These are phyloP conservation scores for Annulohypoxylon maeteangense DNA, from an alignment of 495 filamentous ascomycete species.

Conservation along the genomic window DNA sequence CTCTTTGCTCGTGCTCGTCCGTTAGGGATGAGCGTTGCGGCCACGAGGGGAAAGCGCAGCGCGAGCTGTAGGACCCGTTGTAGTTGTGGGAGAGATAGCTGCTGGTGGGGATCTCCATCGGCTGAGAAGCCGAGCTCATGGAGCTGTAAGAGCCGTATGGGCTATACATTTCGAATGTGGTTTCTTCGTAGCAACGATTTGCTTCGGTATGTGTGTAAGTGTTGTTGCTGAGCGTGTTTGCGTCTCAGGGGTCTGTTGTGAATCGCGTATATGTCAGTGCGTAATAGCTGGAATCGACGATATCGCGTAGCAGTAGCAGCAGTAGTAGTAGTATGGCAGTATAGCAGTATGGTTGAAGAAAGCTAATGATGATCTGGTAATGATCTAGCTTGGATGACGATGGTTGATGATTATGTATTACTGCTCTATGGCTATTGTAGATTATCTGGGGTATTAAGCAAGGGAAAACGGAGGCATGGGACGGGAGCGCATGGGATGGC, in stretches of 20 bases:
- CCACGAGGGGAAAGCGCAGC: slow-evolving; percentile 64
- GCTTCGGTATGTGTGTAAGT: not conserved
- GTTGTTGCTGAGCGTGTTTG: not conserved
- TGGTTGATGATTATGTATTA: slow-evolving; percentile 41
- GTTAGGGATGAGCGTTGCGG: slow-evolving; percentile 57
- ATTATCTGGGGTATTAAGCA: slow-evolving; percentile 37
- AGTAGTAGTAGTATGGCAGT: too few species aligned
- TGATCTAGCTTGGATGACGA: slow-evolving; percentile 19
- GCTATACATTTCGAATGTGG: slow-evolving; percentile 54
- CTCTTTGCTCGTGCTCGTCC: slow-evolving; percentile 52
- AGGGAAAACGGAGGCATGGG: slow-evolving; percentile 37
- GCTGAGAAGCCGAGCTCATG: slow-evolving; percentile 55
- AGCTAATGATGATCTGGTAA: not conserved
- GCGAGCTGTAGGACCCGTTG: slow-evolving; percentile 49
- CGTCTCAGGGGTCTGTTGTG: not conserved
- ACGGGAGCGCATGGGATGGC: slow-evolving; percentile 41
- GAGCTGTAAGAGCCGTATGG: slow-evolving; percentile 59
- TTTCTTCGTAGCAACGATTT: not conserved
- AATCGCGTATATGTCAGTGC: slow-evolving; percentile 15
- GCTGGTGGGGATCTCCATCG: slow-evolving; percentile 64
- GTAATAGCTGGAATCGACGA: slow-evolving; percentile 11
- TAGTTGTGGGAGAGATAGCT: slow-evolving; percentile 49
- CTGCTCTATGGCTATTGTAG: slow-evolving; percentile 41
- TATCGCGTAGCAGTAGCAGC: slow-evolving; percentile 23
- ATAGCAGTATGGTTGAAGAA: slow-evolving; percentile 13